These are phyloP conservation scores for Candida argentea DNA, from an alignment of 805 yeast genomes.

Conservation along the genomic window DNA sequence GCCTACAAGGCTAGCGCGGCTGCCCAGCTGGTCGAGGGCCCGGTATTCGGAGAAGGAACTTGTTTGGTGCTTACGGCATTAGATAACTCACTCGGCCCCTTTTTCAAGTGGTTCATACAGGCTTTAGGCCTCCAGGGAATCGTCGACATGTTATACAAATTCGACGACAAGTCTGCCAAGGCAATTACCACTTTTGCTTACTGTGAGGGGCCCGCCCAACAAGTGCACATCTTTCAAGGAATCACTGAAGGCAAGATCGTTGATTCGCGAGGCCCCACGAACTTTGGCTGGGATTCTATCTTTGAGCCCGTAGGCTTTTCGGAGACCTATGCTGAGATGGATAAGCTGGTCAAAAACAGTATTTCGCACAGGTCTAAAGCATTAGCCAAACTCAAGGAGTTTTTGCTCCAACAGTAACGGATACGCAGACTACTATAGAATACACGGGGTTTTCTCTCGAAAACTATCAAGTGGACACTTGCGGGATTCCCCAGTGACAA, in stretches of 20 bases:
- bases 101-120: slow-evolving; percentile 82
- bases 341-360: slow-evolving; percentile 59
- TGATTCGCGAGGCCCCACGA: slow-evolving; percentile 60
- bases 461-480: no score
- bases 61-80: slow-evolving; percentile 77
- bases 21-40: slow-evolving; percentile 51
- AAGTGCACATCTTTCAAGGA: slow-evolving; percentile 78
- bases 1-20: slow-evolving; percentile 71
- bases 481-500: no score
- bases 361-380: slow-evolving; percentile 88
- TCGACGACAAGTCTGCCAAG: slow-evolving; percentile 73
- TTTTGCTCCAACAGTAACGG: slow-evolving; percentile 18
- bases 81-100: slow-evolving; percentile 86
- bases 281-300: slow-evolving; percentile 92
- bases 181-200: slow-evolving; percentile 92
- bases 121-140: slow-evolving; percentile 68
- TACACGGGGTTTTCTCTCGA: no score
- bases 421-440: no score
- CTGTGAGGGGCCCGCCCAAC: slow-evolving; percentile 69
- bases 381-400: slow-evolving; percentile 57
- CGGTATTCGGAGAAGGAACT: slow-evolving; percentile 93
- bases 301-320: slow-evolving; percentile 73
- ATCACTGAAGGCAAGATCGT: slow-evolving; percentile 75
- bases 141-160: slow-evolving; percentile 67
- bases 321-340: slow-evolving; percentile 79